These are phyloP conservation scores for Globisporangium uncinulatum DNA, from an alignment of 352 stramenopile genomes.

Conservation along the genomic window DNA sequence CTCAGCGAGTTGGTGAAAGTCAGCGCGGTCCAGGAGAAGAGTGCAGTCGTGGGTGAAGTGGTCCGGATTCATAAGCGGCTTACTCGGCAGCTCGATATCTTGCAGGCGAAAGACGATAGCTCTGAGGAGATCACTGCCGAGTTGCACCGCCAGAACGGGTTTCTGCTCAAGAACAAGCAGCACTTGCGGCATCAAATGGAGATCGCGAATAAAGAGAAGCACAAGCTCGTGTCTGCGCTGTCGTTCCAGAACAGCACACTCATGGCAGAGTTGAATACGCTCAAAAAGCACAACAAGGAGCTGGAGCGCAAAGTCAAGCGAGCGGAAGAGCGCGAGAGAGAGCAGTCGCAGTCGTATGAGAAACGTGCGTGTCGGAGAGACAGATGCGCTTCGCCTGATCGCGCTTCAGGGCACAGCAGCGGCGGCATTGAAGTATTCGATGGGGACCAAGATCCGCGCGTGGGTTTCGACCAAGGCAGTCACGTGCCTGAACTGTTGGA, in stretches of 20 bases:
- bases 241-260: constrained; percentile 68
- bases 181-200: constrained; percentile 63
- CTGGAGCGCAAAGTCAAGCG: constrained; percentile 31
- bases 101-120: constrained; percentile 45
- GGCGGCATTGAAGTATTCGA: not conserved
- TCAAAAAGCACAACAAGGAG: constrained; percentile 61
- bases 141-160: constrained; percentile 67
- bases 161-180: constrained; percentile 68
- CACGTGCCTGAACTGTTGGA: not conserved
- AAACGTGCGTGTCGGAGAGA: not conserved
- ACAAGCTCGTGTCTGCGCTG: constrained; percentile 63
- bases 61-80: constrained; percentile 63
- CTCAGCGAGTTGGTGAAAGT: constrained; percentile 50
- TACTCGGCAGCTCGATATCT: constrained; percentile 38
- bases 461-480: not conserved
- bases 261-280: constrained; percentile 54
- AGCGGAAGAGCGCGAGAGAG: constrained; percentile 6
- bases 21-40: constrained; percentile 63
- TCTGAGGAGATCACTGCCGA: constrained; percentile 59
- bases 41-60: constrained; percentile 47
- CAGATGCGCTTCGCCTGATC: not conserved
- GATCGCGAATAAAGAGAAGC: constrained; percentile 50
- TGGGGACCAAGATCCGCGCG: constrained; percentile 1
- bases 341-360: constrained; percentile 1
- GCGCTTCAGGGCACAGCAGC: not conserved